Evolutionary conservation across 306 rosid species (phyloP).

Genomic region (Casuarina equisetifolia): DNA sequence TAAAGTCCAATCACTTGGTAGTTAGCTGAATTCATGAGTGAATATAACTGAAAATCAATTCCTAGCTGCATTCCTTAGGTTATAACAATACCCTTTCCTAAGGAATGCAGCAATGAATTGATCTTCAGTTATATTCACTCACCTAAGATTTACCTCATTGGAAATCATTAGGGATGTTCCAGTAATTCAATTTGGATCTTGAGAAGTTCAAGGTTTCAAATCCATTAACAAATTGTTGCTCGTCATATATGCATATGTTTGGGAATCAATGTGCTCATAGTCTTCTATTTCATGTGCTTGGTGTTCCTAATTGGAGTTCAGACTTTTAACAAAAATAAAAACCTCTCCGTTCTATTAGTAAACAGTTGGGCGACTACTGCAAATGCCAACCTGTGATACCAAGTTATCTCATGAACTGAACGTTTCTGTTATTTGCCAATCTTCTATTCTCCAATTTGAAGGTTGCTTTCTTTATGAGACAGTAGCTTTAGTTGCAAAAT

Average conservation of each 20-base stretch:
- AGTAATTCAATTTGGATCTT: no score
- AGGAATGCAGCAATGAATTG: no score
- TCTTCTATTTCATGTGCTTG: neutral
- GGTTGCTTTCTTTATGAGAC: neutral
- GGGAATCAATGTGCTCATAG: neutral
- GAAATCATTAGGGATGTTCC: no score
- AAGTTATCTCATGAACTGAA: neutral
- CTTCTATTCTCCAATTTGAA: neutral
- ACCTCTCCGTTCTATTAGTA: neutral
- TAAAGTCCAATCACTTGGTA: neutral
- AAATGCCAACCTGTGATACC: neutral
- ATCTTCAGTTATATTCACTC: no score
- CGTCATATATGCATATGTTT: no score
- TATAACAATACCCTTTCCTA: no score
- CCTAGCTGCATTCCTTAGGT: neutral
- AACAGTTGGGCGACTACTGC: neutral
- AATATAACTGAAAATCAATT: neutral
- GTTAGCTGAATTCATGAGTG: neutral
- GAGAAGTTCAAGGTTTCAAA: no score
- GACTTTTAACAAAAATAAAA: neutral
- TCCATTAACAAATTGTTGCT: no score
- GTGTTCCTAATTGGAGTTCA: neutral
- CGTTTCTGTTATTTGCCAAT: neutral
- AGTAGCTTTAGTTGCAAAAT: neutral
- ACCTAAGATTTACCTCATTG: no score